phyloP scores from a whole-genome alignment of 257 asterid genomes.

The Verbena officinalis region DNA sequence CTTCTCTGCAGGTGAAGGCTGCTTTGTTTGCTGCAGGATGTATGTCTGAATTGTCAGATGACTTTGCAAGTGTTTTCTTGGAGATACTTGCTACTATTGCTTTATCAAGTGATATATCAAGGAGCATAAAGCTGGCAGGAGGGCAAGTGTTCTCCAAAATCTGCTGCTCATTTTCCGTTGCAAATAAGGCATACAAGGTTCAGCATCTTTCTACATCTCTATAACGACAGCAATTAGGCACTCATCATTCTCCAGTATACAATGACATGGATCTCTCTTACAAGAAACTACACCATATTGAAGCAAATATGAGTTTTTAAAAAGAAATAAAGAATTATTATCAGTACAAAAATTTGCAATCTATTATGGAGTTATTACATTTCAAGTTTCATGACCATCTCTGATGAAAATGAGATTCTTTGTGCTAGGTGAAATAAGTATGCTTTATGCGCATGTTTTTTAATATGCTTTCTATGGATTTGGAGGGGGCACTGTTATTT shows the following conservation, averaged over 20 bases:
- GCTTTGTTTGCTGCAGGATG: constrained; percentile 83
- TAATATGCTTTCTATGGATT: constrained; percentile 28
- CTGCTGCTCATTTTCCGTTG: constrained; percentile 59
- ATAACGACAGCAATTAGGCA: background rate
- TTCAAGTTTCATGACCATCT: constrained; percentile 17
- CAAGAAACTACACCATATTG: constrained; percentile 7
- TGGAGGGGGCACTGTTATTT: constrained; percentile 18
- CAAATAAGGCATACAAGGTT: constrained; percentile 81
- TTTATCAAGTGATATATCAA: constrained; percentile 49
- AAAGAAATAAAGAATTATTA: background rate
- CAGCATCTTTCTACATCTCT: constrained; percentile 36
- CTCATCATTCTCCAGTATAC: constrained; percentile 13
- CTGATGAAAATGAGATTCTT: constrained; percentile 23
- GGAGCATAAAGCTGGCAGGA: constrained; percentile 63
- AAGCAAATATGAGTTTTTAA: constrained; percentile 23
- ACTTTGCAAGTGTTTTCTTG: constrained; percentile 74
- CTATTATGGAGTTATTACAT: background rate
- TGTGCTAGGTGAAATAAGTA: constrained; percentile 20
- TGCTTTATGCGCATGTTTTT: constrained; percentile 15
- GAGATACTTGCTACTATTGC: constrained; percentile 61
- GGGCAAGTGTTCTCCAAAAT: constrained; percentile 56
- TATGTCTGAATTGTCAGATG: constrained; percentile 68
- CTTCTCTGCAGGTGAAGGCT: constrained; percentile 66
- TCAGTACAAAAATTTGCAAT: constrained; percentile 3
- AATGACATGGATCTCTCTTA: constrained; percentile 3